These are phyloP conservation scores for Yamadazyma aaseri DNA, from an alignment of 1,139 yeast species.

Conservation along the genomic window DNA sequence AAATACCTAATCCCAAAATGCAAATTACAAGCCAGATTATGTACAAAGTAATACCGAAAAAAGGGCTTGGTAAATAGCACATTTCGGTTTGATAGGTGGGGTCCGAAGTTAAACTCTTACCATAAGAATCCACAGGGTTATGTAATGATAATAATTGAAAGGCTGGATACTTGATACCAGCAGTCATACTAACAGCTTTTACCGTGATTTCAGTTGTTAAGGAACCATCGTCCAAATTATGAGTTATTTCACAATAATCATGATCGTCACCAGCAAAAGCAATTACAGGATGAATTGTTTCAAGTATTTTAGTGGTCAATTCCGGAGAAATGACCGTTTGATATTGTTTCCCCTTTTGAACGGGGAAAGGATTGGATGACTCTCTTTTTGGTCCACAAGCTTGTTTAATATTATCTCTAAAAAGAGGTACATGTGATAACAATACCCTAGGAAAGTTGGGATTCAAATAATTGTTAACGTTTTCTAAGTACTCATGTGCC, in stretches of 20 bases:
- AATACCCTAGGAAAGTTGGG: constrained; percentile 61
- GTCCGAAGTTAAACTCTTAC: constrained; percentile 3
- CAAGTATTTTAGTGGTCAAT: constrained; percentile 55
- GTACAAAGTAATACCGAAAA: constrained; percentile 18
- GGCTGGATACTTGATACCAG: constrained; percentile 84
- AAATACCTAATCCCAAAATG: constrained; percentile 7
- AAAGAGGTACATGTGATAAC: constrained; percentile 55
- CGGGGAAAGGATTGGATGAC: constrained; percentile 58
- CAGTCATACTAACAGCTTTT: constrained; percentile 89
- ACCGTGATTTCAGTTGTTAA: constrained; percentile 76
- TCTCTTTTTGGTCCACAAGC: constrained; percentile 50
- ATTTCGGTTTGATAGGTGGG: constrained; percentile 45
- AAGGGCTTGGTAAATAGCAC: constrained; percentile 76
- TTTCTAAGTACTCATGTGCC: constrained; percentile 26
- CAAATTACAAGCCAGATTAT: constrained; percentile 10
- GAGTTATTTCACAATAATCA: constrained; percentile 78
- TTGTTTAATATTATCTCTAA: constrained; percentile 29
- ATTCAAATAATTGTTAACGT: constrained; percentile 19
- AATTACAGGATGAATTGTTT: constrained; percentile 57
- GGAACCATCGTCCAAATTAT: constrained; percentile 30
- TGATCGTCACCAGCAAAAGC: constrained; percentile 95
- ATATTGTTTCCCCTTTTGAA: constrained; percentile 63
- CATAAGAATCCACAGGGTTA: constrained; percentile 37
- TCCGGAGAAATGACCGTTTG: constrained; percentile 54
- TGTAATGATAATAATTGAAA: constrained; percentile 73